Evolutionary conservation across 164 flowering plant genomes (phyloP), one percentile per base, ranked within the genome.

Genomic region (Magnolia kwangsiensis): DNA sequence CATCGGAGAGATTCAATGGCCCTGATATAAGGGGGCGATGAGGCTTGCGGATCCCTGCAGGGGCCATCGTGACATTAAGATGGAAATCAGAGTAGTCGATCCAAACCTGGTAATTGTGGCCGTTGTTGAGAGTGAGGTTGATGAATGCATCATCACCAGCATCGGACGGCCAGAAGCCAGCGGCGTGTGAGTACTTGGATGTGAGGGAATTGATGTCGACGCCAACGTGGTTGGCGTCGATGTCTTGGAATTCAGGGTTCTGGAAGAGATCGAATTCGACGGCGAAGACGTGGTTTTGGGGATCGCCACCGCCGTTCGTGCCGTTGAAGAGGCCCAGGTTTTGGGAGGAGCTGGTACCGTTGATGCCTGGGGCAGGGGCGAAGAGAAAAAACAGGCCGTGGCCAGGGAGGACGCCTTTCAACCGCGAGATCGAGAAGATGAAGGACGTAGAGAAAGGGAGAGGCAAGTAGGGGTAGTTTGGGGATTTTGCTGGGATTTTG

Each of bases 71-170:
- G 18, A 87, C 82, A 67, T 77, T 81, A 7, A 87, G 50, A 14
- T 24, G 51, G 9, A 65, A 71, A 76, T 67, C 65, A 19, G 10
- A 1, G 77, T 77, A 86, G 51, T 84, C 89, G 69, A 84, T 80
- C 89, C 89, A 86, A 2, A 79, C 87, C 75, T 86, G 87, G 79
- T 84, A 86, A 71, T 86, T 84, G 2, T 31, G 82, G 8, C 87
- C 85, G 69, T 74, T 78, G 63, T 82, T 82, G 50, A 86, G 75
- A 21, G 29, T 63, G 71, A 81, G 45, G 11, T 69, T 73, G n/a
- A 73, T 23, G 71, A 84, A 84, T 1, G 59, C 3, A 1, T 58
- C 74, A 45, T 66, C 37, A n/a, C 65, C 63, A 67, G 64, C 71
- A 16, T 72, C 77, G 16, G 50, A 72, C 3, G 64, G 31, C 84